Evolutionary conservation across 2,329 filamentous ascomycete genomes (phyloP).

Genomic region (Delphinella strobiligena): DNA sequence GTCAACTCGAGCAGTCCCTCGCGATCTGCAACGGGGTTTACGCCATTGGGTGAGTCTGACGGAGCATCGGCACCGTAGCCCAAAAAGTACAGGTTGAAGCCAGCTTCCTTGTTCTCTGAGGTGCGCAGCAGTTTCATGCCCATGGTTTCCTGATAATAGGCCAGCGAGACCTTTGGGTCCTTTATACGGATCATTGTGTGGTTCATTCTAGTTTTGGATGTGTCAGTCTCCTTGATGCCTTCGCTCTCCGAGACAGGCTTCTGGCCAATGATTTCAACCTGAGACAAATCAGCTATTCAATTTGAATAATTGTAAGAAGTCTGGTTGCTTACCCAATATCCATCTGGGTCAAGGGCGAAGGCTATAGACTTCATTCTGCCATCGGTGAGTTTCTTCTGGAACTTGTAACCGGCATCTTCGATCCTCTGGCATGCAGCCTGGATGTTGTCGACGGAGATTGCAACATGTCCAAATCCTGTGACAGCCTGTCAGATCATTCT

Average conservation of each 20-base stretch:
- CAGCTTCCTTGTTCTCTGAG: constrained; percentile 53
- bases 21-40: constrained; percentile 50
- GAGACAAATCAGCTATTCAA: too few relatives aligned
- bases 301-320: too few relatives aligned
- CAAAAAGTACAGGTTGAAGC: constrained; percentile 89
- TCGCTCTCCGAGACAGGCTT: constrained; percentile 62
- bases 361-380: constrained; percentile 81
- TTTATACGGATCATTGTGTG: constrained; percentile 87
- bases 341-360: constrained; percentile 54
- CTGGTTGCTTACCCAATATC: too few relatives aligned
- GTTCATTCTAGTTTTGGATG: constrained; percentile 56
- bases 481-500: too few relatives aligned
- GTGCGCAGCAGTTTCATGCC: constrained; percentile 78
- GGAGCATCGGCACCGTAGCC: constrained; percentile 50
- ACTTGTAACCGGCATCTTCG: constrained; percentile 80
- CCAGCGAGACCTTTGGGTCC: constrained; percentile 34
- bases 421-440: constrained; percentile 82
- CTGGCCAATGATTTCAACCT: constrained; percentile 70
- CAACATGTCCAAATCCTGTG: constrained; percentile 80
- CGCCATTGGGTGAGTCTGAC: constrained; percentile 41
- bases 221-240: constrained; percentile 58
- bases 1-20: constrained; percentile 87
- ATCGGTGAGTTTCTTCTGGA: constrained; percentile 89
- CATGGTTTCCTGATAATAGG: constrained; percentile 58
- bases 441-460: constrained; percentile 56